Evolutionary conservation across 2,329 filamentous ascomycete genomes (phyloP), one percentile per base, ranked within the genome.

Genomic region (Basipetospora sp.): DNA sequence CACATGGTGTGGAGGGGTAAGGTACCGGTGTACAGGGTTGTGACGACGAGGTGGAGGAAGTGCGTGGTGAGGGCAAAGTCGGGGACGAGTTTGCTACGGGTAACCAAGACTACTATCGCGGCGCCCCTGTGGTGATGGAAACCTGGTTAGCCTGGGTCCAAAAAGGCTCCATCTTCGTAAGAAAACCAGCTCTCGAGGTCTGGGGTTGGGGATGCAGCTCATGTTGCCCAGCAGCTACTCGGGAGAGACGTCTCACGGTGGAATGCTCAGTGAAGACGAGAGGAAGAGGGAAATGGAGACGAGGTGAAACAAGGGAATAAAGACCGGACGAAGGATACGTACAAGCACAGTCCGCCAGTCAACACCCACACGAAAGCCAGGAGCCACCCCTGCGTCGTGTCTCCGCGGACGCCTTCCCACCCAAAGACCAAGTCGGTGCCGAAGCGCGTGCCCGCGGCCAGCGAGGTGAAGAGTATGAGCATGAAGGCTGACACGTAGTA

Each of bases 31-130:
- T 93, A 94, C 25, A 94, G 55, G 15, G 77, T 78, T 19, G 83
- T 82, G 49, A 84, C 58, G 49, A 90, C 45, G 38, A 94, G 71
- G 55, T 94, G 83, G 30, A 94, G 64, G 54, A 82, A 71, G 61
- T 93, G 85, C 14, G 94, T 71, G 3, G 88, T 94, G 17, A 94
- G 64, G 22, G 85, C 83, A 56, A 96, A 98, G 60, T 98, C 90
- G 47, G 85, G 85, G 36, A 96, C 82, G 43, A 96, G 80, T 57
- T 96, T 96, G 34, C 81, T 90, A 44, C 90, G 84, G 15, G 80
- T 77, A 47, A 98, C 75, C 41, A 96, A 65, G 38, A 88, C 61
- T 36, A 94, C 74, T 41, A 94, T 79, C 30, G 85, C 81, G 41
- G 92, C 74, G 30, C 84, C 75, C 53, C 88, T 96, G 51, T 42